Percentiles rank a stretch among this genome's conserved stretches.
Evolutionary conservation across 179 eudicot species (phyloP).

Genomic region (Beta corolliflora): DNA sequence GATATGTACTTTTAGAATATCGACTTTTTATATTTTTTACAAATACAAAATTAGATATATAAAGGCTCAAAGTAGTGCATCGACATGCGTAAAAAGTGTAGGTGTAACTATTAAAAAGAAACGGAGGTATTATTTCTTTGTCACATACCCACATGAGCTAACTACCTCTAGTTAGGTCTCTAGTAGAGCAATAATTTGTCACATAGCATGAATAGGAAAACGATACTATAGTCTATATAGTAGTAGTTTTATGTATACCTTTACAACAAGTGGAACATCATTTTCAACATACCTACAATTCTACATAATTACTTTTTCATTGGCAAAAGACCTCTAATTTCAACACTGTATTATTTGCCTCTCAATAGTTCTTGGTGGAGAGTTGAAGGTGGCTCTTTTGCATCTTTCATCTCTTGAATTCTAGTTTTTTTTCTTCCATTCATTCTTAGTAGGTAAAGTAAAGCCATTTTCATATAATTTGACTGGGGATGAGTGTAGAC

Average conservation of each 20-base stretch:
- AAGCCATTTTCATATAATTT: not conserved
- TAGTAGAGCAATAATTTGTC: constrained; percentile 3
- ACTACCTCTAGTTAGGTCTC: not conserved
- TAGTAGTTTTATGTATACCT: not conserved
- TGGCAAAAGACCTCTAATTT: not conserved
- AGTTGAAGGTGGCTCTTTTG: not conserved
- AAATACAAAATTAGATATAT: no score
- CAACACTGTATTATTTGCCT: constrained; percentile 7
- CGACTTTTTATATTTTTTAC: no score
- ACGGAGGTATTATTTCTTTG: no score
- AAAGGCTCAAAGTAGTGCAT: no score
- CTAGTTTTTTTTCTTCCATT: not conserved
- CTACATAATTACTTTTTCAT: not conserved
- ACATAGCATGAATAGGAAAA: constrained; percentile 7
- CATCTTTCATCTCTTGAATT: not conserved
- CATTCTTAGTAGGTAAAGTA: constrained; percentile 7
- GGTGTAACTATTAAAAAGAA: no score
- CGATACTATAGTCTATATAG: not conserved
- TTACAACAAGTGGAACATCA: constrained; percentile 6
- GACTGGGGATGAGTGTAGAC: not conserved
- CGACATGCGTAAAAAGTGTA: no score
- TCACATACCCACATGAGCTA: not conserved
- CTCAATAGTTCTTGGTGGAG: not conserved
- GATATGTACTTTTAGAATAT: no score
- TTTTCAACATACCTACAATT: not conserved